Conservation (phyloP, 2,329 filamentous ascomycete genomes). For the Metarhizium album region DNA sequence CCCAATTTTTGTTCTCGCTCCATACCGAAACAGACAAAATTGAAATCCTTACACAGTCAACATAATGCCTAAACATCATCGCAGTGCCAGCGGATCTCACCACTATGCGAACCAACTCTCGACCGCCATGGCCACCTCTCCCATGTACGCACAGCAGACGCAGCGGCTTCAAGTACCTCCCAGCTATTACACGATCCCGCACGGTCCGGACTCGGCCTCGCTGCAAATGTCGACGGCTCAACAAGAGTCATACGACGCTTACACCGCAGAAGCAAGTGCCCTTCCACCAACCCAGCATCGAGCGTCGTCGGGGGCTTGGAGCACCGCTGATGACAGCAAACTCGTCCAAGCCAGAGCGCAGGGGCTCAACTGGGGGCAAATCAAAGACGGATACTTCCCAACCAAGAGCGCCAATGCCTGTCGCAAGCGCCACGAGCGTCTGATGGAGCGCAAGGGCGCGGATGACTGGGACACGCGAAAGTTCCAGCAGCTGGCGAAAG, state of each 20-base stretch:
- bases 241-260: slow-evolving; percentile 27
- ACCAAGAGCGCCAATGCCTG: slow-evolving; percentile 74
- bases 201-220: slow-evolving; percentile 21
- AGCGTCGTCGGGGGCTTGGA: slow-evolving; percentile 60
- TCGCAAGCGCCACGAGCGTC: slow-evolving; percentile 76
- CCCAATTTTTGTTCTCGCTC: too few relatives aligned
- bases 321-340: slow-evolving; percentile 59
- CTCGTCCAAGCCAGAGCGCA: slow-evolving; percentile 61
- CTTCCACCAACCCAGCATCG: slow-evolving; percentile 39
- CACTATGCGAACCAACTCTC: slow-evolving; percentile 26
- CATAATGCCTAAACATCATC: slow-evolving; percentile 36
- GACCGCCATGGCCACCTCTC: slow-evolving; percentile 29
- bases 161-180: slow-evolving; percentile 28
- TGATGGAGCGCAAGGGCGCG: slow-evolving; percentile 64
- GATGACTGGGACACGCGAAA: slow-evolving; percentile 72
- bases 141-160: slow-evolving; percentile 30
- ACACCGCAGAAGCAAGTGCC: slow-evolving; percentile 22
- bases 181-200: slow-evolving; percentile 29
- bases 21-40: not conserved
- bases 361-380: slow-evolving; percentile 75
- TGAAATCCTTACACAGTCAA: not conserved
- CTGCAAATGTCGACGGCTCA: slow-evolving; percentile 10
- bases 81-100: slow-evolving; percentile 25
- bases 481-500: slow-evolving; percentile 61
- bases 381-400: slow-evolving; percentile 66